phyloP scores from a whole-genome alignment of 768 basidiomycete species.

The Candolleomyces efflorescens region DNA sequence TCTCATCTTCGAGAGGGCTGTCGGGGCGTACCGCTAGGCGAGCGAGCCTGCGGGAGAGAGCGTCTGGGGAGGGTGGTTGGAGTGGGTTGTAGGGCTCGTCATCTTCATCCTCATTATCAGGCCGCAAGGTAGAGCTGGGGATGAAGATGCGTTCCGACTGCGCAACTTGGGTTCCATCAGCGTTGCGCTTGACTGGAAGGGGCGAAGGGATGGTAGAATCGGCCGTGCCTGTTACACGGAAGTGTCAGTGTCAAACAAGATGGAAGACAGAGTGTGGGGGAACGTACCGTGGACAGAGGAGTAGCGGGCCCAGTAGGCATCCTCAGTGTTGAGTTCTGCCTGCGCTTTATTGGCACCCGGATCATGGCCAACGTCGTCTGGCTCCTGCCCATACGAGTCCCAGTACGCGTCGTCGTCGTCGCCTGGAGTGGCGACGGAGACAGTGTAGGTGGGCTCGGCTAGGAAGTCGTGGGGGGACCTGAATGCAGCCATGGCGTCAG shows the following conservation, averaged over 20 bases:
- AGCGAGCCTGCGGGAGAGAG: constrained; percentile 37
- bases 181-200: constrained; percentile 25
- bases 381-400: constrained; percentile 53
- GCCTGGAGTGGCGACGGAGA: constrained; percentile 23
- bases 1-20: constrained; percentile 23
- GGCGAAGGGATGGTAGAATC: constrained; percentile 67
- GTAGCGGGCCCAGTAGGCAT: constrained; percentile 78
- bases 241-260: constrained; percentile 2
- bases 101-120: constrained; percentile 17
- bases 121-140: constrained; percentile 24
- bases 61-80: constrained; percentile 36
- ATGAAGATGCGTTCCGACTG: constrained; percentile 25
- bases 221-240: constrained; percentile 47
- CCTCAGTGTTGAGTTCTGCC: constrained; percentile 33
- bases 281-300: constrained; percentile 60
- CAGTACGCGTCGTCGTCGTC: constrained; percentile 62
- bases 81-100: constrained; percentile 34
- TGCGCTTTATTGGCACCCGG: constrained; percentile 13
- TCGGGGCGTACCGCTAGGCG: constrained; percentile 24
- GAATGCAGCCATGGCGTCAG: constrained; percentile 20
- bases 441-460: constrained; percentile 17
- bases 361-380: constrained; percentile 24
- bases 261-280: not conserved
- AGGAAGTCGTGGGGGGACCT: constrained; percentile 31
- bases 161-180: constrained; percentile 7